Evolutionary conservation across 495 filamentous ascomycete species (phyloP).

Genomic region (Podospora fimiseda): DNA sequence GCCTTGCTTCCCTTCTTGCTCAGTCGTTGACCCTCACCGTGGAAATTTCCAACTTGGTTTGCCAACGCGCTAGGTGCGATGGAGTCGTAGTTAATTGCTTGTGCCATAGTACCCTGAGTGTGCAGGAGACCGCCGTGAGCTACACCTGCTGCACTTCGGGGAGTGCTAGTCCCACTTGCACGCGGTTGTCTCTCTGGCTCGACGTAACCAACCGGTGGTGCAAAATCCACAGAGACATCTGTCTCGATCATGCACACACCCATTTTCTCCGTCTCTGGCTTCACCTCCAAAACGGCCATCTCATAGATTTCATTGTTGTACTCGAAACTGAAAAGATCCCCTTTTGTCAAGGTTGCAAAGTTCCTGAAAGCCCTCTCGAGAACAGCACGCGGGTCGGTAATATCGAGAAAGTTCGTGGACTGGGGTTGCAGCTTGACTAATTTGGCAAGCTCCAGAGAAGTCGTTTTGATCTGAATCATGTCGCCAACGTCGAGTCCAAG

Average conservation of each 20-base stretch:
- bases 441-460: constrained; percentile 77
- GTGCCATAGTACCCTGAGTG: constrained; percentile 86
- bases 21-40: constrained; percentile 68
- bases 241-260: constrained; percentile 92
- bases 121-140: constrained; percentile 69
- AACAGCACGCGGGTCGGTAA: constrained; percentile 96
- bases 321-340: constrained; percentile 87
- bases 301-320: constrained; percentile 93
- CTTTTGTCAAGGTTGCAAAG: constrained; percentile 85
- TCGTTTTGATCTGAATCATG: constrained; percentile 88
- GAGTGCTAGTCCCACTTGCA: constrained; percentile 56
- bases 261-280: constrained; percentile 68
- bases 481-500: constrained; percentile 84
- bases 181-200: constrained; percentile 58
- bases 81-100: constrained; percentile 92
- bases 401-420: constrained; percentile 84
- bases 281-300: constrained; percentile 87
- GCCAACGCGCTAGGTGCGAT: constrained; percentile 73
- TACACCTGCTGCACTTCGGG: constrained; percentile 45
- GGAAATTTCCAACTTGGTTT: constrained; percentile 67
- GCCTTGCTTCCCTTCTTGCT: constrained; percentile 75
- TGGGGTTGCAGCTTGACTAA: constrained; percentile 97
- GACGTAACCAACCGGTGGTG: constrained; percentile 85
- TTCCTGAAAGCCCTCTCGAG: constrained; percentile 93
- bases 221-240: constrained; percentile 92